Evolutionary conservation across 2,329 filamentous ascomycete genomes (phyloP), one percentile per base, ranked within the genome.

Genomic region (Colletotrichum truncatum): DNA sequence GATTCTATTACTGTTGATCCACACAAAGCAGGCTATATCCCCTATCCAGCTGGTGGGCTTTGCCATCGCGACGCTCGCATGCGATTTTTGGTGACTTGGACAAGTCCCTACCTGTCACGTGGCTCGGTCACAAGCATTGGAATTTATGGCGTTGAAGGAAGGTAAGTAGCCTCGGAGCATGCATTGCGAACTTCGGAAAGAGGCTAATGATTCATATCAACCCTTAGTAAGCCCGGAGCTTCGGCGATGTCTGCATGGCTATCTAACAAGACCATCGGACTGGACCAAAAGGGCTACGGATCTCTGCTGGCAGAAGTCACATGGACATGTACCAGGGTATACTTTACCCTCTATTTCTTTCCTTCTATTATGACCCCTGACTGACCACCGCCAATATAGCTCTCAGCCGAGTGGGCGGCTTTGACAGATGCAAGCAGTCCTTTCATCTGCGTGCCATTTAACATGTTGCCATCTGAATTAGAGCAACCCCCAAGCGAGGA

Each of bases 1-100:
- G 81, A 84, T 68, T 81, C 78, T 0, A 78, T 83, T 30, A 84
- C 82, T 0, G 77, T 84, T 6, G 82, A 85, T 60, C 81, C 81
- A 0, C 80, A 84, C 64, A 84, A 84, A 60, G 75, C 79, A 2
- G 81, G 80, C 0, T 83, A 84, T 41, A 80, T 83, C 25, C 79
- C 78, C 0, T 84, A 84, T 58, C 82, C 82, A 0, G 80, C 80
- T 0, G 81, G 81, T 4, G 77, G 76, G 2, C 62, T 84, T n/a
- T 77, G 75, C 6, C 84, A 84, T 52, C 73, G 76, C 1, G 81
- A 84, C 46, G 80, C 74, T 1, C 69, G 81, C 1, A 81, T 83
- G 78, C 72, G 78, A 28, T 77, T 75, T 60, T 59, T 82, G 4
- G 75, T 84, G 0, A 61, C 81, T 0, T 84, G 81, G 81, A 79